Percentiles rank a stretch among this genome's conserved stretches.
These are phyloP conservation scores for Echeveria elegans DNA, from an alignment of 164 flowering plant genomes.

Conservation along the genomic window DNA sequence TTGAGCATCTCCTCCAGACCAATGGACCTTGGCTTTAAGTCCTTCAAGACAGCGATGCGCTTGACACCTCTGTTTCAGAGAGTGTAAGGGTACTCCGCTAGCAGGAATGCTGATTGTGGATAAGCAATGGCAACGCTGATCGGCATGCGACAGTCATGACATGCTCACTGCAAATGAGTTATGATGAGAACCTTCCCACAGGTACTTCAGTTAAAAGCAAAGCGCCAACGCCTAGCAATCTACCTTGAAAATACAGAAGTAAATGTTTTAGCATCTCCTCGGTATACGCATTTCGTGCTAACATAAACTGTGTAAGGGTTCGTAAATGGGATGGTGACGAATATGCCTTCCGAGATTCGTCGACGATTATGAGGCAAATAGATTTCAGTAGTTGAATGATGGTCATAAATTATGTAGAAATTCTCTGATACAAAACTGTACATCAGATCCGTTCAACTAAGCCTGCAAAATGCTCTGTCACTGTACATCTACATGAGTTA, in stretches of 20 bases:
- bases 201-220: too few relatives aligned
- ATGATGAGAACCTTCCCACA: too few relatives aligned
- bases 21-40: too few relatives aligned
- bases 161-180: too few relatives aligned
- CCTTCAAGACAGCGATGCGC: neutral
- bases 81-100: neutral
- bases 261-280: too few relatives aligned
- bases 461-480: neutral
- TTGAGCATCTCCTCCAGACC: neutral
- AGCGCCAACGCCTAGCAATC: too few relatives aligned
- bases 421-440: neutral
- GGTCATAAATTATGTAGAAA: neutral
- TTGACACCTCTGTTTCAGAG: neutral
- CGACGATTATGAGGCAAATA: neutral
- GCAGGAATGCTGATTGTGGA: too few relatives aligned
- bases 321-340: neutral
- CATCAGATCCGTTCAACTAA: neutral
- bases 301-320: too few relatives aligned
- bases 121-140: too few relatives aligned
- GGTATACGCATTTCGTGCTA: too few relatives aligned
- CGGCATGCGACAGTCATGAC: too few relatives aligned
- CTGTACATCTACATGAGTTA: conserved; percentile 2
- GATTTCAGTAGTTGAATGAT: neutral
- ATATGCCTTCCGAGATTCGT: neutral
- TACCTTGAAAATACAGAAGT: too few relatives aligned